phyloP scores from a whole-genome alignment of 1,284 basidiomycete genomes.

The Fomitopsis palustris region DNA sequence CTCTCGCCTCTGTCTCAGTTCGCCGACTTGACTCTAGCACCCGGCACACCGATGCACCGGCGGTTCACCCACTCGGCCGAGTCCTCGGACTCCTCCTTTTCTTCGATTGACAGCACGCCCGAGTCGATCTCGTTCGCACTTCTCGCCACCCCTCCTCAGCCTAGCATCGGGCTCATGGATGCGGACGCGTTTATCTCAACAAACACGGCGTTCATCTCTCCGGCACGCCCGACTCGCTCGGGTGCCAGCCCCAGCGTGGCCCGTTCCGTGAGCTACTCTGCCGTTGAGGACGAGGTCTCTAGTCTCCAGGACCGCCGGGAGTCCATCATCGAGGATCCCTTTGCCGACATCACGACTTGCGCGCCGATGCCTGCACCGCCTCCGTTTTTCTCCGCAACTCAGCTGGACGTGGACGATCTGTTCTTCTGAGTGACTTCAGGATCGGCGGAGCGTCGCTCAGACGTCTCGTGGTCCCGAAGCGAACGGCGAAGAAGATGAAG shows the following conservation, averaged over 20 bases:
- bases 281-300: conserved; percentile 23
- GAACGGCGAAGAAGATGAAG: not conserved
- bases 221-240: conserved; percentile 6
- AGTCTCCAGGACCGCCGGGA: conserved; percentile 7
- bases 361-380: conserved; percentile 13
- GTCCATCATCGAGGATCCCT: conserved; percentile 8
- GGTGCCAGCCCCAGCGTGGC: conserved; percentile 6
- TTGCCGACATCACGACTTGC: conserved; percentile 15
- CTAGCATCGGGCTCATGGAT: conserved; percentile 23
- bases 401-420: conserved; percentile 22
- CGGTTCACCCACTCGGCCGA: conserved; percentile 31
- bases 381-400: conserved; percentile 23
- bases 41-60: conserved; percentile 44
- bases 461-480: not conserved
- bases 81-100: conserved; percentile 50
- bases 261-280: conserved; percentile 25
- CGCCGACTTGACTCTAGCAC: conserved; percentile 49
- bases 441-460: not conserved
- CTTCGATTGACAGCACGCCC: conserved; percentile 57
- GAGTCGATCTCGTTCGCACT: conserved; percentile 40
- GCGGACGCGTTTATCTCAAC: conserved; percentile 7
- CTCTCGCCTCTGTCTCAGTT: conserved; percentile 40
- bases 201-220: conserved; percentile 6
- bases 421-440: conserved; percentile 18
- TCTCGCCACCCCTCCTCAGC: conserved; percentile 31